Evolutionary conservation across 495 filamentous ascomycete species (phyloP), one percentile per base, ranked within the genome.

Genomic region (Aspergillus ostianus): DNA sequence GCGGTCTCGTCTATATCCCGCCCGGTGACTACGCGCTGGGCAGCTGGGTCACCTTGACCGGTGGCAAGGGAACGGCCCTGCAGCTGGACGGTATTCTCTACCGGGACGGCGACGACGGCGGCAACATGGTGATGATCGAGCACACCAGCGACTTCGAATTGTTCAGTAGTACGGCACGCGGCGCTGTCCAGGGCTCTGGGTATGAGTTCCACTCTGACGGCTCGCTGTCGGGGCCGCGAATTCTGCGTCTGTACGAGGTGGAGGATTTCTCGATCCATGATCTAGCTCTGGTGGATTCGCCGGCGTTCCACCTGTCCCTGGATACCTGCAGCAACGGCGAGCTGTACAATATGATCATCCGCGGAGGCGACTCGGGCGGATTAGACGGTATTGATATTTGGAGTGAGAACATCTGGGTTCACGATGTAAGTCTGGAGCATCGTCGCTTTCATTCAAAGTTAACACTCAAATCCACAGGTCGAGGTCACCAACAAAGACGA

Each of bases 401-500:
- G 67, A 73, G 76, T 27, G 65, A 63, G 45, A 79, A 80, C 52
- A 72, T 80, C 19, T 72, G 72, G 67, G 64, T 81, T 51, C 78
- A 81, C 55, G 77, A 81, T 66, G 62, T 77, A 47, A 19, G 46
- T 47, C 46, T 47, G 6, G 60, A 55, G 36, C 13, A 13, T 29
- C 21, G 4, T 32, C 5, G 56, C 18, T 1, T 18, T 51, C 10
- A 12, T 44, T 30, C 21, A 23, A n/a, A 18, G 15, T 8, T 47
- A 9, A 53, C 32, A 30, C 21, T 53, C 6, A 47, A 12, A 47
- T 47, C 46, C 15, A 7, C 46, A 79, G 61, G 66, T 80, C 19
- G 71, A 79, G 59, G 78, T 80, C 9, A 78, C 78, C 5, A 81
- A 81, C 61, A 72, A 74, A 44, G 77, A 81, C 52, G 79, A 81